Evolutionary conservation across 495 filamentous ascomycete species (phyloP), one percentile per base, ranked within the genome.

Genomic region (Penicillium canariense): DNA sequence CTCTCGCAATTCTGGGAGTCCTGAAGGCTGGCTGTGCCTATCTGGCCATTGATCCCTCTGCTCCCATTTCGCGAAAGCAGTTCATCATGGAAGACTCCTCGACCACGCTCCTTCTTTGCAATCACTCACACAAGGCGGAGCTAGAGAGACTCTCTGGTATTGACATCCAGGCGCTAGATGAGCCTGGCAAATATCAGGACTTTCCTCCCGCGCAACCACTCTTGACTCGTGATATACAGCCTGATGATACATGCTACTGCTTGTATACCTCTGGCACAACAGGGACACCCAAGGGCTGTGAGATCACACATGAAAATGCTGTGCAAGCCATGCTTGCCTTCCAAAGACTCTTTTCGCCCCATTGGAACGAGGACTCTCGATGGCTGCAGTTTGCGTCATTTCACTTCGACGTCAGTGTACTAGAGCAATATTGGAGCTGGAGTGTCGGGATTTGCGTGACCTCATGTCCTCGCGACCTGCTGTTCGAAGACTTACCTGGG

Each of bases 201-300:
- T 31, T 67, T 7, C 54, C 63, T 10, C 22, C 50, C n/a, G 64
- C 59, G 35, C 52, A 62, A 12, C 26, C 62, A 1, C 30, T 48
- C 1, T 55, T 66, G 26, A 10, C 40, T 23, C 54, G 65, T 4
- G 49, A 59, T 2, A 65, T 71, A 20, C 26, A 36, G 12, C 86
- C 94, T 0, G 90, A 96, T 68, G 94, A 98, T 63, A 90, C 91
- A 17, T 84, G 96, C 18, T 98, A 97, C 80, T 78, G 97, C 47
- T 83, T 98, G 42, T 98, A 97, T 69, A 98, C 94, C 0, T 97
- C 94, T 22, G 94, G 94, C 2, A 97, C 93, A 0, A 98, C 94
- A 1, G 94, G 94, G 26, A 96, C 96, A 75, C 94, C 94, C 17
- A 98, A 98, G 79, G 94, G 94, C 68, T 89, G 97, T 31, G 91